phyloP scores from a whole-genome alignment of 768 basidiomycete genomes.

The Pleurotus citrinopileatus region DNA sequence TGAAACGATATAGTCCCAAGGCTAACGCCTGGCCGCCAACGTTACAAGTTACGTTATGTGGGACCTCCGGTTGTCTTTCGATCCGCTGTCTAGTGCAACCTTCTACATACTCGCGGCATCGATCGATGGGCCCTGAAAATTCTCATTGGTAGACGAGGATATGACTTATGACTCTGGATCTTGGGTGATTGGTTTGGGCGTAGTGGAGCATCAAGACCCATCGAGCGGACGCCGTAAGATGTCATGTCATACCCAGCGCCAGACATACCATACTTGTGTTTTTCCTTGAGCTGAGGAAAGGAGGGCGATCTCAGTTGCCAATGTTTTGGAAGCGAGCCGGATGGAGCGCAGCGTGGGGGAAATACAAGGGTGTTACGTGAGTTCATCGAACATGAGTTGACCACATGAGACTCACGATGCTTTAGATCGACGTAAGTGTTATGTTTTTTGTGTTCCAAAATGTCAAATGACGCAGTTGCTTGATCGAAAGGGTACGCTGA shows the following conservation, averaged over 20 bases:
- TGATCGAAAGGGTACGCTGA: background rate
- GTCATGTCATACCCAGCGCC: background rate
- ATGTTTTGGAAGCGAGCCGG: background rate
- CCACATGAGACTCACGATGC: background rate
- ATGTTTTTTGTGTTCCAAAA: background rate
- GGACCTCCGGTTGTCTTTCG: too few species aligned
- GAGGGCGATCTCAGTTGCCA: too few species aligned
- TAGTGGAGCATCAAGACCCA: background rate
- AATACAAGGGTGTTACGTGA: background rate
- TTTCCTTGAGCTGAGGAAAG: background rate
- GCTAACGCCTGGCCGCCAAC: too few species aligned
- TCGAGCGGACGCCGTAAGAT: background rate
- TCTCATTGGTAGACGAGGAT: background rate
- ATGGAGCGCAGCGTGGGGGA: background rate
- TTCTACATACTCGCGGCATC: too few species aligned
- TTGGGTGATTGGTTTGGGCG: background rate
- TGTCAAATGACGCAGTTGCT: background rate
- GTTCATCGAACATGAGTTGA: background rate
- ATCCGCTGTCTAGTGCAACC: too few species aligned
- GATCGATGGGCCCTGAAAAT: too few species aligned
- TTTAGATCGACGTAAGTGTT: background rate
- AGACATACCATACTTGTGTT: too few species aligned
- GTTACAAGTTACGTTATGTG: too few species aligned
- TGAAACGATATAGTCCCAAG: too few species aligned
- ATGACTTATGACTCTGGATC: background rate